Conservation (phyloP, 768 basidiomycete species). For the Panellus pusillus region DNA sequence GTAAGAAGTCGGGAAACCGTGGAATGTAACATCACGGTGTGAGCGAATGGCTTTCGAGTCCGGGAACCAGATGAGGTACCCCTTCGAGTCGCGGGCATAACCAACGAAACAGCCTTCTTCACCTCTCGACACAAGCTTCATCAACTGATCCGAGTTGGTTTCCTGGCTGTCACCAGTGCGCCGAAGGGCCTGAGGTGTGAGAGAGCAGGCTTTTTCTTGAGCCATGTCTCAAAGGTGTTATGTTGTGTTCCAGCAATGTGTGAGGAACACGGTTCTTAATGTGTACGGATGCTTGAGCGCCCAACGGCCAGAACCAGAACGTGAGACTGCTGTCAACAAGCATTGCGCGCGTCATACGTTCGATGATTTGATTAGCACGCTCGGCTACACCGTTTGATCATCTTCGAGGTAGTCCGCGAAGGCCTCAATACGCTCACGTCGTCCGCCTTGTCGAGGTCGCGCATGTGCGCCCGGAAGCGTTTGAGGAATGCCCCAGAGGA, state of each 20-base stretch:
- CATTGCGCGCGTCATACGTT: constrained; percentile 21
- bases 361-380: constrained; percentile 22
- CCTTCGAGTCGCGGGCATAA: constrained; percentile 20
- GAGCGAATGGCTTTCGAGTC: constrained; percentile 11
- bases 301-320: constrained; percentile 20
- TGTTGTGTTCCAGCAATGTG: background rate
- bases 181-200: constrained; percentile 27
- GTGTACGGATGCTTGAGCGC: constrained; percentile 9
- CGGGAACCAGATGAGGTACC: constrained; percentile 23
- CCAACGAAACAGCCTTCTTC: constrained; percentile 20
- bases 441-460: too few relatives aligned
- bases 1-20: constrained; percentile 13
- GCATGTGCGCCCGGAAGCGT: too few relatives aligned
- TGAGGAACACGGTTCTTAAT: constrained; percentile 18
- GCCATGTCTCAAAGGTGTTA: constrained; percentile 15
- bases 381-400: constrained; percentile 31
- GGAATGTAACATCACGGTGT: constrained; percentile 12
- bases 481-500: too few relatives aligned
- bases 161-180: constrained; percentile 12
- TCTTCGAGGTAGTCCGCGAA: too few relatives aligned
- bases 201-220: constrained; percentile 11
- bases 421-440: too few relatives aligned
- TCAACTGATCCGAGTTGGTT: constrained; percentile 6
- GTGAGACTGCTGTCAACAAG: constrained; percentile 15
- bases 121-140: background rate